phyloP scores from a whole-genome alignment of 1,139 yeast genomes.

The Geotrichum bryndzae region DNA sequence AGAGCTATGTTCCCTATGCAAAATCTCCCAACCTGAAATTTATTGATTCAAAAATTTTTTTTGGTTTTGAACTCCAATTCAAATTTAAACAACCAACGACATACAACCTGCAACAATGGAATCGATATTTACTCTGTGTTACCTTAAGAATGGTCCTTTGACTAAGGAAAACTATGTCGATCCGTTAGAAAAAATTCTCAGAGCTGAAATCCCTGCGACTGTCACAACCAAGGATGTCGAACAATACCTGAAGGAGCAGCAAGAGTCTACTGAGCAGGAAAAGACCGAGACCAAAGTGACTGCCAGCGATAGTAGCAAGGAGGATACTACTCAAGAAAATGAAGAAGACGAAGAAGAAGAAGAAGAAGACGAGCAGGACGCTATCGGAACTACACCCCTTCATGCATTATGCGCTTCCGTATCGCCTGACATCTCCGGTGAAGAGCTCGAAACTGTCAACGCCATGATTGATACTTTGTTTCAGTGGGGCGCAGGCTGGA shows the following conservation, averaged over 20 bases:
- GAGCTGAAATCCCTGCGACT: slow-evolving; percentile 71
- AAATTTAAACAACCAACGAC: neutral
- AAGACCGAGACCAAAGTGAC: slow-evolving; percentile 35
- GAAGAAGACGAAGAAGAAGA: slow-evolving; percentile 34
- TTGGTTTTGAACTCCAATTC: neutral
- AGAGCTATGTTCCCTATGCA: neutral
- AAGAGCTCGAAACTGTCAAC: slow-evolving; percentile 45
- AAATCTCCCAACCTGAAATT: neutral
- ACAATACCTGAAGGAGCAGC: slow-evolving; percentile 1
- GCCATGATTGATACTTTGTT: slow-evolving; percentile 60
- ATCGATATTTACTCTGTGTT: slow-evolving; percentile 56
- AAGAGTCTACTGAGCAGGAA: slow-evolving; percentile 7
- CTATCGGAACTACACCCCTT: slow-evolving; percentile 64
- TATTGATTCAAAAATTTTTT: neutral
- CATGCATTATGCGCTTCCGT: slow-evolving; percentile 46
- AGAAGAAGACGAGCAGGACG: slow-evolving; percentile 41
- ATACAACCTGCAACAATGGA: slow-evolving; percentile 3
- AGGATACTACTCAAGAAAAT: slow-evolving; percentile 12
- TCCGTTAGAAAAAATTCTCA: slow-evolving; percentile 44
- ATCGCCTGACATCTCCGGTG: slow-evolving; percentile 32
- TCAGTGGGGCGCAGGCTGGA: slow-evolving; percentile 92
- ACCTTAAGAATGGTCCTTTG: slow-evolving; percentile 53
- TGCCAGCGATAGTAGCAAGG: slow-evolving; percentile 25
- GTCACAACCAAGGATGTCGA: slow-evolving; percentile 74
- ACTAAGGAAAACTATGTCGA: slow-evolving; percentile 40